Evolutionary conservation across 2,329 filamentous ascomycete species (phyloP).

Genomic region (Plenodomus tracheiphilus): DNA sequence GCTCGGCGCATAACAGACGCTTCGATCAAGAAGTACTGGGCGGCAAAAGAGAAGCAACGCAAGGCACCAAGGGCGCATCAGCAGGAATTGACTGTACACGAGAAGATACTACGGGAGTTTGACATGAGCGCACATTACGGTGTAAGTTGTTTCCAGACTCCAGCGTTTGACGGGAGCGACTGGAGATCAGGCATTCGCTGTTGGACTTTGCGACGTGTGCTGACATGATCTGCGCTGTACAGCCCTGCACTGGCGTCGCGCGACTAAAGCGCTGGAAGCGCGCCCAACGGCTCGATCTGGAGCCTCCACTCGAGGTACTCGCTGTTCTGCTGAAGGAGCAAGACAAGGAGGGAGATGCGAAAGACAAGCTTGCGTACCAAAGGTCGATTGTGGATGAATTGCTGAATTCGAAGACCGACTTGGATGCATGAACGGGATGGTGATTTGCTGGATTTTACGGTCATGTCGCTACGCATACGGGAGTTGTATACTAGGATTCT

Average conservation of each 20-base stretch:
- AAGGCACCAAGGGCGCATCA: constrained; percentile 77
- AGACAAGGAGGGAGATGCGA: constrained; percentile 38
- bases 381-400: constrained; percentile 74
- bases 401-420: constrained; percentile 54
- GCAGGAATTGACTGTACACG: constrained; percentile 67
- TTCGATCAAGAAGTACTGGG: constrained; percentile 80
- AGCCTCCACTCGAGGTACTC: constrained; percentile 86
- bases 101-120: constrained; percentile 90
- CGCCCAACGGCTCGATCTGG: constrained; percentile 78
- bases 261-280: constrained; percentile 86
- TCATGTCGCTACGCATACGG: background rate
- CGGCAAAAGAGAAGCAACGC: constrained; percentile 68
- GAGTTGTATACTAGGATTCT: background rate
- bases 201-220: constrained; percentile 2
- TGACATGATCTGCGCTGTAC: constrained; percentile 17
- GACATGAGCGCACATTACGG: constrained; percentile 91
- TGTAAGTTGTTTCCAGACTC: constrained; percentile 58
- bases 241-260: constrained; percentile 87
- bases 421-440: constrained; percentile 26
- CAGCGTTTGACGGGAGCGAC: background rate
- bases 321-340: constrained; percentile 79
- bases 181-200: constrained; percentile 26
- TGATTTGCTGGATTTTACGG: background rate
- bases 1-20: constrained; percentile 68
- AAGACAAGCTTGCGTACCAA: constrained; percentile 59